These are phyloP conservation scores for Gossypium davidsonii DNA, from an alignment of 441 rosid genomes.

Conservation along the genomic window DNA sequence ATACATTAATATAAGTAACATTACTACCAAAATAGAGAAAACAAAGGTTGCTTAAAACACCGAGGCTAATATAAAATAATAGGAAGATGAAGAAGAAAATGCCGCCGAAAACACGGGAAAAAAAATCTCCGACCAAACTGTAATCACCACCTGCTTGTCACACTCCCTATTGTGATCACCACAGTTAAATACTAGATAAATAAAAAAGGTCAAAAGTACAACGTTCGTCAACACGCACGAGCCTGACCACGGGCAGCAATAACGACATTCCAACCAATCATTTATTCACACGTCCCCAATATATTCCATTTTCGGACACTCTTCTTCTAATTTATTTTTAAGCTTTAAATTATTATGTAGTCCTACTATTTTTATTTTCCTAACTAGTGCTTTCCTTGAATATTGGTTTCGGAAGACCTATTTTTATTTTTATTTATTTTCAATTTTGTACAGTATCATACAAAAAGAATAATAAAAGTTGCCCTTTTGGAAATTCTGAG, in stretches of 20 bases:
- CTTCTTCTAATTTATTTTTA: no score
- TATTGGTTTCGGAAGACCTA: conserved; percentile 27
- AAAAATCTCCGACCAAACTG: conserved; percentile 11
- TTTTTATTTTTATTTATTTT: background rate
- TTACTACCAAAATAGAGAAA: no score
- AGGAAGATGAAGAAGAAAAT: no score
- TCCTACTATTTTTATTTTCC: background rate
- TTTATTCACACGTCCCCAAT: conserved; percentile 12
- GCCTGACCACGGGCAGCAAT: background rate
- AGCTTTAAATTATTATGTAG: background rate
- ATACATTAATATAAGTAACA: no score
- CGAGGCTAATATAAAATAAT: no score
- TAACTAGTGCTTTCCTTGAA: conserved; percentile 21
- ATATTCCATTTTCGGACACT: no score
- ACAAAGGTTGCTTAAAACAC: no score
- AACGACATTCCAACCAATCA: background rate
- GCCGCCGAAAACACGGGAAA: conserved; percentile 21
- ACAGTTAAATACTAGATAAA: background rate
- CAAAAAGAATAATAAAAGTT: background rate
- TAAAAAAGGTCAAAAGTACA: background rate
- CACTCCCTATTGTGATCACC: no score
- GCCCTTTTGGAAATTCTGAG: background rate
- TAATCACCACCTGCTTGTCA: conserved; percentile 15
- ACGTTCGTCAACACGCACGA: background rate
- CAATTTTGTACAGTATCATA: conserved; percentile 5